A percentile compares a stretch with the other conserved stretches of the same genome.
These are phyloP conservation scores for Chlamydomonas sp. DNA, from an alignment of 139 green algal species.

Conservation along the genomic window DNA sequence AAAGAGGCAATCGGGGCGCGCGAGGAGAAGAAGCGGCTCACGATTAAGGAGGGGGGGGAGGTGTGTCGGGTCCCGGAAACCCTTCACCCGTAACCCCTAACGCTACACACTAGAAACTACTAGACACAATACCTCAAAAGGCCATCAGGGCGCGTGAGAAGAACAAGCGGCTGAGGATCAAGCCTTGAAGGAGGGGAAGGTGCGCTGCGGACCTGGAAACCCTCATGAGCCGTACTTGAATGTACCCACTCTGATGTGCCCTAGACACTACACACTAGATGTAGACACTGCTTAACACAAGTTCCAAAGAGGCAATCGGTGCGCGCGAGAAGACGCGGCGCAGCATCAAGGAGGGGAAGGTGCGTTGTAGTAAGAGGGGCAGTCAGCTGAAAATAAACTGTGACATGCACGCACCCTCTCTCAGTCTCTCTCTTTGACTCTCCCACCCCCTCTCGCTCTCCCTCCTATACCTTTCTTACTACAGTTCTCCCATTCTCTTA, in stretches of 20 bases:
- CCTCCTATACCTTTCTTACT: neutral
- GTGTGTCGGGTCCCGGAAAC: neutral
- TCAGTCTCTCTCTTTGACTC: neutral
- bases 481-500: neutral
- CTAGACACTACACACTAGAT: neutral
- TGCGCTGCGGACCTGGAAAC: no score
- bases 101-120: neutral
- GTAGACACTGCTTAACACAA: neutral
- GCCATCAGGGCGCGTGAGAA: neutral
- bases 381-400: neutral
- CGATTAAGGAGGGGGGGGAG: constrained; percentile 55
- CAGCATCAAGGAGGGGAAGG: constrained; percentile 47
- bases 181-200: constrained; percentile 30
- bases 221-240: neutral
- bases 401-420: neutral
- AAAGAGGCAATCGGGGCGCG: neutral
- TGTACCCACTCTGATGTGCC: no score
- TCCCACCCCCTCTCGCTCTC: neutral
- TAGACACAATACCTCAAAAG: neutral
- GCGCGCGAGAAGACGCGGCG: constrained; percentile 58
- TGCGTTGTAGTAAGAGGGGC: neutral
- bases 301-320: neutral
- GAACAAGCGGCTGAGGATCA: constrained; percentile 6
- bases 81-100: no score
- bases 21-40: constrained; percentile 70